Evolutionary conservation across 1,284 basidiomycete species (phyloP).

Genomic region (Mycena sp.): DNA sequence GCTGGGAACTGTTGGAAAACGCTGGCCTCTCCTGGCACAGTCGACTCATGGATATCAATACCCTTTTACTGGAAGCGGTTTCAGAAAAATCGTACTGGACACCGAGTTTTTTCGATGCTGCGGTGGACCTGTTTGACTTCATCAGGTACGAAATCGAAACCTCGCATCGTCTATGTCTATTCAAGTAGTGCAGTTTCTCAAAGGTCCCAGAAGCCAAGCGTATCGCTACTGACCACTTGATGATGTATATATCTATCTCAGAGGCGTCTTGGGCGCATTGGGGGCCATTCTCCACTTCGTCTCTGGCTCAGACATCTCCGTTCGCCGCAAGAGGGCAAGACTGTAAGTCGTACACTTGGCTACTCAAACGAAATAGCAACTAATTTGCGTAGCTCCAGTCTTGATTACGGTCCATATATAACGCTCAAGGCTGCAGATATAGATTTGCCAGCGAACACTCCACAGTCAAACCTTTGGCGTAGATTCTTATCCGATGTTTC

Average conservation of each 20-base stretch:
- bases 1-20: background rate
- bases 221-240: background rate
- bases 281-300: no score
- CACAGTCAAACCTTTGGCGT: no score
- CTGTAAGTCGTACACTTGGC: no score
- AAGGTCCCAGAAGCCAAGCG: background rate
- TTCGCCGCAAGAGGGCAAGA: no score
- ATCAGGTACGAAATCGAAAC: background rate
- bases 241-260: background rate
- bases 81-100: background rate
- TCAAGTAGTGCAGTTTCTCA: background rate
- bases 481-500: no score
- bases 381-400: no score
- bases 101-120: constrained; percentile 6
- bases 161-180: background rate
- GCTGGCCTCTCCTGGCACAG: background rate
- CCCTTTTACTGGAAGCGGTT: background rate
- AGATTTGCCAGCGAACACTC: no score
- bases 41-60: background rate
- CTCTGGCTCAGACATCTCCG: no score
- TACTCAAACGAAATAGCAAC: no score
- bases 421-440: no score
- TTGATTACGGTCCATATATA: no score
- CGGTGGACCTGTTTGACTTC: constrained; percentile 6
- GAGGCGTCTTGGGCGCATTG: background rate